These are phyloP conservation scores for Candida gorgasii DNA, from an alignment of 805 yeast species.

Conservation along the genomic window DNA sequence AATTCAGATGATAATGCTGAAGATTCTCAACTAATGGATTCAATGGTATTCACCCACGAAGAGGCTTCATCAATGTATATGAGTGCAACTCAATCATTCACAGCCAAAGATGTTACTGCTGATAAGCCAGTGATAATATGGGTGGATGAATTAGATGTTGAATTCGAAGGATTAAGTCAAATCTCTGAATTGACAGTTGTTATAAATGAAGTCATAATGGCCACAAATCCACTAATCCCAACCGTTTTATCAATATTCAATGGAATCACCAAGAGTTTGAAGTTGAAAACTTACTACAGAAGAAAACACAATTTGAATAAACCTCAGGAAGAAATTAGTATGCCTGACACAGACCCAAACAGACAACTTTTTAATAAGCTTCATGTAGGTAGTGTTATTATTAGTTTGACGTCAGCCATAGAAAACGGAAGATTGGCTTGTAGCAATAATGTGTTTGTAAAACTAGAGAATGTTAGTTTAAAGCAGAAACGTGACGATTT, in stretches of 20 bases:
- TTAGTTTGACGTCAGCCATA: slow-evolving; percentile 52
- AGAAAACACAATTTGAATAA: slow-evolving; percentile 17
- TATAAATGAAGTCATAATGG: slow-evolving; percentile 41
- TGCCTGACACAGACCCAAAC: slow-evolving; percentile 10
- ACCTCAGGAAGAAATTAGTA: slow-evolving; percentile 17
- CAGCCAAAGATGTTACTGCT: background rate
- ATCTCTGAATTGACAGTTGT: slow-evolving; percentile 38
- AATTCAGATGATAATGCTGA: slow-evolving; percentile 21
- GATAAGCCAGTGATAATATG: slow-evolving; percentile 17
- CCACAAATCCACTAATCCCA: slow-evolving; percentile 46
- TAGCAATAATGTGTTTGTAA: slow-evolving; percentile 27
- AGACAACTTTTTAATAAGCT: slow-evolving; percentile 38
- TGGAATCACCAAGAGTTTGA: slow-evolving; percentile 37
- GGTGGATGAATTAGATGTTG: slow-evolving; percentile 38
- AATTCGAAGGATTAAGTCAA: slow-evolving; percentile 49
- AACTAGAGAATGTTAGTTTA: slow-evolving; percentile 31
- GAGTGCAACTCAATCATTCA: slow-evolving; percentile 67
- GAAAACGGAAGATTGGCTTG: slow-evolving; percentile 43
- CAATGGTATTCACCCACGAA: slow-evolving; percentile 65
- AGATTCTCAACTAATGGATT: slow-evolving; percentile 40
- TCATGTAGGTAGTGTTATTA: slow-evolving; percentile 32
- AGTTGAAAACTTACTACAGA: slow-evolving; percentile 32
- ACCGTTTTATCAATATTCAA: slow-evolving; percentile 36
- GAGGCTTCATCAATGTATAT: slow-evolving; percentile 73
- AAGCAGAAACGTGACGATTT: slow-evolving; percentile 45